Percentiles rank a stretch among this genome's conserved stretches.
Conservation (phyloP, 208 protist species). For the Crithidia brevicula region DNA sequence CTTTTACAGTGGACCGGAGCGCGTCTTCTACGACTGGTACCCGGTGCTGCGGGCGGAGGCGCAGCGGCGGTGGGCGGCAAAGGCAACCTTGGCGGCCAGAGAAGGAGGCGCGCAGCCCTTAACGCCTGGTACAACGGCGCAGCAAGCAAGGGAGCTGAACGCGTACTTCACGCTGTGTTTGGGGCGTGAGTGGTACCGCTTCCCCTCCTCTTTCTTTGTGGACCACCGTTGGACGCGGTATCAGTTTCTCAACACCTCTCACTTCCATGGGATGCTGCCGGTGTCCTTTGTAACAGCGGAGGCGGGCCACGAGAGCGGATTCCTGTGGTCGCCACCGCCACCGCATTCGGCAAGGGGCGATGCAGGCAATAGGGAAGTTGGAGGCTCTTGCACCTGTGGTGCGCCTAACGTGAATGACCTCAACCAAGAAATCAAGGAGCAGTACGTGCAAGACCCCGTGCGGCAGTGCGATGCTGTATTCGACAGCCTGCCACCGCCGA, state of each 20-base stretch:
- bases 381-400: constrained; percentile 48
- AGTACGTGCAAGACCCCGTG: constrained; percentile 48
- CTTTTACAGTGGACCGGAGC: constrained; percentile 81
- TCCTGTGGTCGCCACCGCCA: constrained; percentile 4
- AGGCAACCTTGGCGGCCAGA: not conserved
- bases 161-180: constrained; percentile 81
- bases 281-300: constrained; percentile 29
- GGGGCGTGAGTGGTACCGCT: constrained; percentile 95
- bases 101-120: not conserved
- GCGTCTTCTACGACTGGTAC: constrained; percentile 64
- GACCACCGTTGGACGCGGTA: constrained; percentile 41
- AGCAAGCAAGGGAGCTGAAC: constrained; percentile 17
- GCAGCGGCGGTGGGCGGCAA: constrained; percentile 1
- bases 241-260: constrained; percentile 45
- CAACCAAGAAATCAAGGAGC: constrained; percentile 50
- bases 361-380: not conserved
- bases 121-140: constrained; percentile 1
- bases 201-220: constrained; percentile 94
- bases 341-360: not conserved
- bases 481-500: constrained; percentile 36
- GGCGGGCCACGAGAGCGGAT: not conserved
- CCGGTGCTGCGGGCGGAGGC: constrained; percentile 49
- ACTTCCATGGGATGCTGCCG: constrained; percentile 48
- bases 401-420: constrained; percentile 49
- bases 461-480: constrained; percentile 58